Conservation (phyloP, 495 filamentous ascomycete genomes). For the Penicillium chermesinum region DNA sequence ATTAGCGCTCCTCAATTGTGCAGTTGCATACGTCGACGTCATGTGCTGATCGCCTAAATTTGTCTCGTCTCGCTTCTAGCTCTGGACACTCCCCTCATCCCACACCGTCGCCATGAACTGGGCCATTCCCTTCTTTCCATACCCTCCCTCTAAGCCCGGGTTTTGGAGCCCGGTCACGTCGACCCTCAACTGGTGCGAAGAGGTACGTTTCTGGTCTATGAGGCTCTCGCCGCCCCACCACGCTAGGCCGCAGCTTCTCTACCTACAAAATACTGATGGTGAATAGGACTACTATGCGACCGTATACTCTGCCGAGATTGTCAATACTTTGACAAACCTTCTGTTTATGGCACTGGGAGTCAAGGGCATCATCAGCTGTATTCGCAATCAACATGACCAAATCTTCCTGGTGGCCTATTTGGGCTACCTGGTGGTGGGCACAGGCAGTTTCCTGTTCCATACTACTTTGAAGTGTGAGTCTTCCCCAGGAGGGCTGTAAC, state of each 20-base stretch:
- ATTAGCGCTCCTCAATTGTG: constrained; percentile 10
- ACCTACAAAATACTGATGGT: not conserved
- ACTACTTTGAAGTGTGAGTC: constrained; percentile 71
- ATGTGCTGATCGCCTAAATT: constrained; percentile 7
- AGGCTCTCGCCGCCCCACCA: constrained; percentile 1
- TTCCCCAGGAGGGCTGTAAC: not conserved
- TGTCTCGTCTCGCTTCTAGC: not conserved
- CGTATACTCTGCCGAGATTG: constrained; percentile 57
- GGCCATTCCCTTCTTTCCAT: constrained; percentile 58
- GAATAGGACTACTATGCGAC: constrained; percentile 57
- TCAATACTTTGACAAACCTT: constrained; percentile 75
- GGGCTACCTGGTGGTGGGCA: constrained; percentile 75
- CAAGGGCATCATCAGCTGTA: constrained; percentile 67
- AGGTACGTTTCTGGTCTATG: constrained; percentile 46
- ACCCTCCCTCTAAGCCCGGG: constrained; percentile 60
- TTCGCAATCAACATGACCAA: constrained; percentile 62
- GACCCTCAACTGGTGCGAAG: constrained; percentile 91
- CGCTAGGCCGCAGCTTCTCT: not conserved
- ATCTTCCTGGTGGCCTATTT: constrained; percentile 67
- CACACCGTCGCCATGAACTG: constrained; percentile 27
- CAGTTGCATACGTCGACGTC: constrained; percentile 21
- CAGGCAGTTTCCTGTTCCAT: constrained; percentile 79
- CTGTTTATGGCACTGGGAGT: constrained; percentile 70
- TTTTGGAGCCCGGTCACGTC: constrained; percentile 85
- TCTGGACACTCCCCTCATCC: constrained; percentile 2